Evolutionary conservation across 345 rosid genomes (phyloP).

Genomic region (Eucalyptus cloeziana): DNA sequence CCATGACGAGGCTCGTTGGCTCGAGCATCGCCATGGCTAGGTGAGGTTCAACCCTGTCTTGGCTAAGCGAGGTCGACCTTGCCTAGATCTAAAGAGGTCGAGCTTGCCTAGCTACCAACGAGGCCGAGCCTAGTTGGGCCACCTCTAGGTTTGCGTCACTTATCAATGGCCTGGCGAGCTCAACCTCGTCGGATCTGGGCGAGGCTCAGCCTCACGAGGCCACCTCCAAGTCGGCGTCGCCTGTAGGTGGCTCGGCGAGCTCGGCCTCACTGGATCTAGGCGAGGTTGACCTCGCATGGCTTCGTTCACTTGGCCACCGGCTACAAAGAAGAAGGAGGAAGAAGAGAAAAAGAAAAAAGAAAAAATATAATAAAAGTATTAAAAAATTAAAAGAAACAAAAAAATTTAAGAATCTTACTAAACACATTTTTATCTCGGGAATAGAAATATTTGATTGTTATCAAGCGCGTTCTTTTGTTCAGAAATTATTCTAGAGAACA

Average conservation of each 20-base stretch:
- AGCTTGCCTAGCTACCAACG: too few relatives aligned
- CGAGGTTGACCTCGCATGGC: rapidly evolving
- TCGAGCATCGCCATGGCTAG: rapidly evolving
- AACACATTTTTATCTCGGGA: too few relatives aligned
- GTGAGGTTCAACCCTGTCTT: rapidly evolving
- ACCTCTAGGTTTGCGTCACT: rapidly evolving
- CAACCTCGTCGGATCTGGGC: rapidly evolving
- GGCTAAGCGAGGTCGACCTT: too few relatives aligned
- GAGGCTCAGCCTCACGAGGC: too few relatives aligned
- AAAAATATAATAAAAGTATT: too few relatives aligned
- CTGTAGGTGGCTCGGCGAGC: rapidly evolving
- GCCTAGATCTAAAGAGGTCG: rapidly evolving
- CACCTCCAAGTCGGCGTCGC: too few relatives aligned
- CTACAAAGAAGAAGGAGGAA: too few relatives aligned
- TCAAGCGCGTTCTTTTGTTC: rapidly evolving
- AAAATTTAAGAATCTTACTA: too few relatives aligned
- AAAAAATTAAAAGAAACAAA: too few relatives aligned
- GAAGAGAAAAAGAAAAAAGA: too few relatives aligned
- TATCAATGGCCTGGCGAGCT: rapidly evolving
- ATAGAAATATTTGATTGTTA: too few relatives aligned
- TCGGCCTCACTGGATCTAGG: rapidly evolving
- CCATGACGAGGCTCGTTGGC: rapidly evolving
- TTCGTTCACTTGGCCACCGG: rapidly evolving
- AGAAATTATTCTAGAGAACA: rapidly evolving
- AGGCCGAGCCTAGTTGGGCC: too few relatives aligned